phyloP scores from a whole-genome alignment of 139 green algal species.

The Ostreobium quekettii region DNA sequence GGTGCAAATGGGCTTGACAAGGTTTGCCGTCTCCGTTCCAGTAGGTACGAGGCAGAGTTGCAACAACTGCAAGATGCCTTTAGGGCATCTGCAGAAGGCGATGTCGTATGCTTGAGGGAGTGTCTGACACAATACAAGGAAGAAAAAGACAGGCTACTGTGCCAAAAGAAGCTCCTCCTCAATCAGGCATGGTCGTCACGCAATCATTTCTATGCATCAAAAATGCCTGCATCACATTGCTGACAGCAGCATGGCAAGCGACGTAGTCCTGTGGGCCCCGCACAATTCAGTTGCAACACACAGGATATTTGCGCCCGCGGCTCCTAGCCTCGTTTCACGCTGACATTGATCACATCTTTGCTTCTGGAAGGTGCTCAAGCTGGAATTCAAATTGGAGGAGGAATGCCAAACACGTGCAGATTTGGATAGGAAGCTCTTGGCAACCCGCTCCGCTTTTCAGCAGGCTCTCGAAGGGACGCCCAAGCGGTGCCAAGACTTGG shows the following conservation, averaged over 20 bases:
- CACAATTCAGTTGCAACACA: too few relatives aligned
- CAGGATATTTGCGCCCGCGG: neutral
- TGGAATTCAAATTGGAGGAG: slow-evolving; percentile 30
- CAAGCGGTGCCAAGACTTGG: neutral
- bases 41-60: slow-evolving; percentile 26
- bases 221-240: neutral
- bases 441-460: neutral
- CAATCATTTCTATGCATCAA: neutral
- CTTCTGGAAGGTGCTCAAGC: slow-evolving; percentile 34
- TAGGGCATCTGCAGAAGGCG: slow-evolving; percentile 23
- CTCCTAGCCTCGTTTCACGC: too few relatives aligned
- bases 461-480: neutral
- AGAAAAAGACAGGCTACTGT: slow-evolving; percentile 33
- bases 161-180: slow-evolving; percentile 59
- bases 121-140: slow-evolving; percentile 37
- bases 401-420: neutral
- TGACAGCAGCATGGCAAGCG: neutral
- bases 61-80: slow-evolving; percentile 22
- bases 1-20: too few relatives aligned
- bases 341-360: too few relatives aligned
- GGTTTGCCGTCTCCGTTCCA: too few relatives aligned
- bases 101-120: slow-evolving; percentile 37
- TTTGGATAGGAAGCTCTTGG: slow-evolving; percentile 6
- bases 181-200: slow-evolving; percentile 33
- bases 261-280: neutral